These are phyloP conservation scores for Stipa capillata DNA, from an alignment of 176 grass and related monocot genomes.

Conservation along the genomic window DNA sequence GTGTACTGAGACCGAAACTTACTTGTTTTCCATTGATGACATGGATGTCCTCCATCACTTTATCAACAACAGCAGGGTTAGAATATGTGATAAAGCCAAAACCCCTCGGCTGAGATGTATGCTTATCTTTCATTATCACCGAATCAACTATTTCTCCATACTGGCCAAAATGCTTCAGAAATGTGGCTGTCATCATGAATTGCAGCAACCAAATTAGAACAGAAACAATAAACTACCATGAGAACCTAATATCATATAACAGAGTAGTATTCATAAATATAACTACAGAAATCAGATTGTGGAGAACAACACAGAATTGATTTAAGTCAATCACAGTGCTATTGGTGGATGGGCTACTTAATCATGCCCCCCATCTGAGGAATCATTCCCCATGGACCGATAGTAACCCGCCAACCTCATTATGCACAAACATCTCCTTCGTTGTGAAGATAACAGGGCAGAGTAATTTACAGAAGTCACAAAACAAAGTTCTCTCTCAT, in stretches of 20 bases:
- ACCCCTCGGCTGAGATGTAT: constrained; percentile 73
- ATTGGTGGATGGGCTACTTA: background rate
- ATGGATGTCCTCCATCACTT: constrained; percentile 61
- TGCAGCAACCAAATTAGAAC: constrained; percentile 8
- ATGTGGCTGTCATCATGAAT: constrained; percentile 34
- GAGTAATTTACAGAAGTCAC: background rate
- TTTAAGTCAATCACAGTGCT: background rate
- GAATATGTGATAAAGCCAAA: constrained; percentile 96
- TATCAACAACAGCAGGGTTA: constrained; percentile 51
- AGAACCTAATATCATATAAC: background rate
- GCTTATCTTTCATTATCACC: constrained; percentile 89
- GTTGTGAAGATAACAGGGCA: background rate
- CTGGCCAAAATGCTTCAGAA: constrained; percentile 72
- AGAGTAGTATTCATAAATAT: background rate
- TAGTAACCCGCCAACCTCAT: background rate
- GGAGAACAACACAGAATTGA: constrained; percentile 3
- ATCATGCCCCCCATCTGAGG: background rate
- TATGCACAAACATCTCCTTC: background rate
- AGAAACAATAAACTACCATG: background rate
- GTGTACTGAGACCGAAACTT: constrained; percentile 23
- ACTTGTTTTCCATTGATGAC: constrained; percentile 66
- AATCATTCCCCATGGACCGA: background rate
- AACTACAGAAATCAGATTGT: background rate
- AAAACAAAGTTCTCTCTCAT: too few species aligned
- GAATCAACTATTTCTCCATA: constrained; percentile 86